phyloP scores from a whole-genome alignment of 2,329 filamentous ascomycete species.

The Trichoderma sp. region DNA sequence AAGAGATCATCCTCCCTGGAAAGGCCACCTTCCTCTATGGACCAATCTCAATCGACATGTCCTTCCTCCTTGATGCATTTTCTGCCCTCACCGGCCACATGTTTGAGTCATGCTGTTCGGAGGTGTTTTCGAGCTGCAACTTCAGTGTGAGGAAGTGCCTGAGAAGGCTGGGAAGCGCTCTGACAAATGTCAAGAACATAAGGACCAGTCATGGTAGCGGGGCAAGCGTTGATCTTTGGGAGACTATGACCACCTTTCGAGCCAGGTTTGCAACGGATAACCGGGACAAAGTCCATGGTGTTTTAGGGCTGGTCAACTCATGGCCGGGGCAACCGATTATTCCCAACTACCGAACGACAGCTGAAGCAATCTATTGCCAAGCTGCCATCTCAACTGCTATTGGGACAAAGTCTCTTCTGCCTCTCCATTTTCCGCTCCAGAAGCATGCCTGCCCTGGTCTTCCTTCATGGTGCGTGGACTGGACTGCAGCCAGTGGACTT shows the following conservation, averaged over 20 bases:
- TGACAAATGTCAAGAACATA: not conserved
- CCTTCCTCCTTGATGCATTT: not conserved
- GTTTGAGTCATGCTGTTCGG: constrained; percentile 3
- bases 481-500: constrained; percentile 9
- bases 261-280: not conserved
- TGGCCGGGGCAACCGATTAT: not conserved
- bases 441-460: not conserved
- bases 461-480: constrained; percentile 9
- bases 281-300: constrained; percentile 1
- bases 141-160: constrained; percentile 7
- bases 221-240: not conserved
- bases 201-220: not conserved
- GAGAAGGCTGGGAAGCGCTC: not conserved
- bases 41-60: not conserved
- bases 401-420: not conserved
- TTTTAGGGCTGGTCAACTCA: not conserved
- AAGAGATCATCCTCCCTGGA: not conserved
- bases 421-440: constrained; percentile 7
- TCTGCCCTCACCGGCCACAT: not conserved
- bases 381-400: not conserved
- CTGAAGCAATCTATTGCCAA: not conserved
- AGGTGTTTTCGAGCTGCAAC: constrained; percentile 2
- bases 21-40: not conserved
- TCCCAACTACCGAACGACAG: not conserved
- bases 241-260: not conserved